Evolutionary conservation across 331 rosid genomes (phyloP).

Genomic region (Dryas integrifolia): DNA sequence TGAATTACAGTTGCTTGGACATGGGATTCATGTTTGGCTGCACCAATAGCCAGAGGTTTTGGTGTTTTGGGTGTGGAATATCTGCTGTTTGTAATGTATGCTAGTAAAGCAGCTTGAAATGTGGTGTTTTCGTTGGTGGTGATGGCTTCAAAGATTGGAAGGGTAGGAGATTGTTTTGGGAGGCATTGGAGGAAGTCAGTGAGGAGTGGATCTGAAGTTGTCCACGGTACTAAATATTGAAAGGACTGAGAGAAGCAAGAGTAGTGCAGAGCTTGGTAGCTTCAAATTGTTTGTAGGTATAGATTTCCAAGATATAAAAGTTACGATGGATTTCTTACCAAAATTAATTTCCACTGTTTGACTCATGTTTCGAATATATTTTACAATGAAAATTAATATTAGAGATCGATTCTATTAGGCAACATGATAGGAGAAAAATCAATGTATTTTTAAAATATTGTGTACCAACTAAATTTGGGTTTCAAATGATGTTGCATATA

Average conservation of each 20-base stretch:
- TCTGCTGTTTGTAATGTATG: neutral
- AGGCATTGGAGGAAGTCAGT: slow-evolving; percentile 9
- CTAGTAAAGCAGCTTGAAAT: neutral
- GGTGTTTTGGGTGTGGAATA: slow-evolving; percentile 4
- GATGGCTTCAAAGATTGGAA: neutral
- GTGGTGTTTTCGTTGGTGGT: neutral
- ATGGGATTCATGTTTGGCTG: slow-evolving; percentile 1
- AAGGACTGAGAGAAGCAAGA: neutral
- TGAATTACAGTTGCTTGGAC: slow-evolving; percentile 9
- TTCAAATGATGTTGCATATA: too few relatives aligned
- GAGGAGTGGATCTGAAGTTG: neutral
- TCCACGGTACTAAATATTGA: neutral
- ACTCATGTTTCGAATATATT: too few relatives aligned
- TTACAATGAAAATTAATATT: too few relatives aligned
- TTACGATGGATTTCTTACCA: too few relatives aligned
- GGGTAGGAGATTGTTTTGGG: neutral
- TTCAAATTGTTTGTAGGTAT: neutral
- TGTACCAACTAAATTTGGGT: too few relatives aligned
- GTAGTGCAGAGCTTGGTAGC: neutral
- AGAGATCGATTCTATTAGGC: too few relatives aligned
- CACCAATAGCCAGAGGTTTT: slow-evolving; percentile 12
- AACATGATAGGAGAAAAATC: too few relatives aligned
- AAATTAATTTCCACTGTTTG: too few relatives aligned
- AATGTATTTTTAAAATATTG: too few relatives aligned
- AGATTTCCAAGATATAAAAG: too few relatives aligned